Evolutionary conservation across 495 filamentous ascomycete genomes (phyloP), one percentile per base, ranked within the genome.

Genomic region (Beverwykella pulmonaria): DNA sequence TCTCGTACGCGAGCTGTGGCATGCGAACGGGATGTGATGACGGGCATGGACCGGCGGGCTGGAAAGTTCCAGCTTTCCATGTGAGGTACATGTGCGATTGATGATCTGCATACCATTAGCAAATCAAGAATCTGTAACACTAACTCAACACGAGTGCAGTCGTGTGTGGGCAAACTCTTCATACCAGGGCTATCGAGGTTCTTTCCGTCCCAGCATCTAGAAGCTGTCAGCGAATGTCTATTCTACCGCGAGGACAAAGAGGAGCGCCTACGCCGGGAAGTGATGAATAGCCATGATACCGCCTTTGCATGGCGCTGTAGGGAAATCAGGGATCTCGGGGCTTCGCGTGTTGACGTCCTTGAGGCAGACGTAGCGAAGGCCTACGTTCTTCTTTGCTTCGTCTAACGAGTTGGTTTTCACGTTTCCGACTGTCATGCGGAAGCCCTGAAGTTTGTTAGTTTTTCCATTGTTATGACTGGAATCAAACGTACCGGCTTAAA

Each of bases 1-100:
- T 59, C 49, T 71, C 68, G 53, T 71, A 71, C 44, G 68, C 15
- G 17, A 71, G n/a, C 22, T 67, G 63, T 26, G 59, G 57, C 30
- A 68, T 59, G 27, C 59, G 63, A 14, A 67, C 64, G 27, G 68
- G 68, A 32, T 71, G 68, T 9, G 64, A 36, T 6, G 34, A 29
- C 0, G 68, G 68, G 65, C 68, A 71, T 20, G 63, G 68, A 23
- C 68, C 68, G 23, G 59, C 41, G 1, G 39, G 48, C 27, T 71
- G 65, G 29, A 71, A 71, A 20, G 50, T 63, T 17, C 68, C 68
- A 52, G n/a, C n/a, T n/a, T n/a, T n/a, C n/a, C n/a, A n/a, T n/a
- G n/a, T n/a, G n/a, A n/a, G n/a, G n/a, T n/a, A n/a, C n/a, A n/a
- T n/a, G n/a, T n/a, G n/a, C n/a, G n/a, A n/a, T n/a, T n/a, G n/a